Conservation (phyloP, 2,329 filamentous ascomycete genomes). For the Didymella keratinophila region DNA sequence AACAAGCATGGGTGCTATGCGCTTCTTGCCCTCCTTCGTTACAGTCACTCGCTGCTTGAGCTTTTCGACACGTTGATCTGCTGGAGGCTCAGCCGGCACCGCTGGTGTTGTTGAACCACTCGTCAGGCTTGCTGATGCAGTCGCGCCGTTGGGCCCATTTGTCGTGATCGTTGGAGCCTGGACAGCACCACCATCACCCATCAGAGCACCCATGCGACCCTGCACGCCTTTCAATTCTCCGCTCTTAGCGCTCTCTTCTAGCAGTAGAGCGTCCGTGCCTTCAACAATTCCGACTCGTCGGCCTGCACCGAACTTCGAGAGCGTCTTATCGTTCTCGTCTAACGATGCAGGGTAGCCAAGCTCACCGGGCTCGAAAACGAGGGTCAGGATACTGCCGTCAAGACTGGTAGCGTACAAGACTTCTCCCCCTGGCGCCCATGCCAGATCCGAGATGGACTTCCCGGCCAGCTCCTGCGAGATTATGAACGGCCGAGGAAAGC, state of each 20-base stretch:
- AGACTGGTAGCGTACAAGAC: slow-evolving; percentile 85
- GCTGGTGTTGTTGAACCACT: slow-evolving; percentile 56
- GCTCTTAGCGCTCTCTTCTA: slow-evolving; percentile 92
- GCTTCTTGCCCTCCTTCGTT: slow-evolving; percentile 96
- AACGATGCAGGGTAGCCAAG: slow-evolving; percentile 86
- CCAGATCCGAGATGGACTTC: slow-evolving; percentile 92
- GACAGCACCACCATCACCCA: slow-evolving; percentile 74
- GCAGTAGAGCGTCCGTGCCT: slow-evolving; percentile 83
- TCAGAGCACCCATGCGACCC: slow-evolving; percentile 96
- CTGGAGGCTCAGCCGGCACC: slow-evolving; percentile 42
- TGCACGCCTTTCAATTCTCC: slow-evolving; percentile 89
- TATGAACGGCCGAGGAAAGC: slow-evolving; percentile 87
- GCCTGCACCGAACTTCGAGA: slow-evolving; percentile 91
- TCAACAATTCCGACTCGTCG: slow-evolving; percentile 91
- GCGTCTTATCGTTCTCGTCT: slow-evolving; percentile 88
- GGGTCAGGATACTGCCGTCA: slow-evolving; percentile 84
- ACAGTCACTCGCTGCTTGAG: slow-evolving; percentile 93
- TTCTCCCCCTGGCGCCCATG: slow-evolving; percentile 92
- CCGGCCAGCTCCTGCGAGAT: slow-evolving; percentile 87
- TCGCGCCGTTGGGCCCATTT: slow-evolving; percentile 62
- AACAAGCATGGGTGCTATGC: slow-evolving; percentile 89
- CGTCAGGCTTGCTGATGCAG: slow-evolving; percentile 33
- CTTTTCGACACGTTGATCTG: slow-evolving; percentile 68
- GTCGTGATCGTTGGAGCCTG: slow-evolving; percentile 61
- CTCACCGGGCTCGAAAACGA: slow-evolving; percentile 85